A percentile compares a stretch with the other conserved stretches of the same genome.
Evolutionary conservation across 2,329 filamentous ascomycete species (phyloP).

Genomic region (Microdochium trichocladiopsis): DNA sequence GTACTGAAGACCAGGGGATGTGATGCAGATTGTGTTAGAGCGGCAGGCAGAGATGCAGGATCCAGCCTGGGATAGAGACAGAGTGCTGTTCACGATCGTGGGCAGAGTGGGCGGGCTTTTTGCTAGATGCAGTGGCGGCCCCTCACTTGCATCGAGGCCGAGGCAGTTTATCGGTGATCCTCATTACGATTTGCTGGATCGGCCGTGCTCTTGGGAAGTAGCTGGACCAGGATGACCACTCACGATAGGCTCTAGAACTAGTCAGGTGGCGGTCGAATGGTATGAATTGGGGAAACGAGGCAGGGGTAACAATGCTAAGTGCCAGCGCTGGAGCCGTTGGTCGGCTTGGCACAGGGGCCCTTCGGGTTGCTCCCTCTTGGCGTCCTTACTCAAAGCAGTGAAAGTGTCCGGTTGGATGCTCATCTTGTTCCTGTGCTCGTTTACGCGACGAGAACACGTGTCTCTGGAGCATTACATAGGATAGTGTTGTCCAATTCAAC

Average conservation of each 20-base stretch:
- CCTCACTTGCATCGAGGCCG: too few species aligned
- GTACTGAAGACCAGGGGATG: background rate
- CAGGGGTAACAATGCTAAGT: background rate
- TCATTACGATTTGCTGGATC: background rate
- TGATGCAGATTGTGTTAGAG: background rate
- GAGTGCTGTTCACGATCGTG: background rate
- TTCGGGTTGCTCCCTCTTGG: background rate
- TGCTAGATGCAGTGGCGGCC: too few species aligned
- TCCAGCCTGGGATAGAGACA: background rate
- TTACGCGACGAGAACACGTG: too few species aligned
- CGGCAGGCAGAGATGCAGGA: background rate
- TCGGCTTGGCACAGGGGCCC: too few species aligned
- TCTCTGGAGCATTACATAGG: too few species aligned
- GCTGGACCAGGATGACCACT: background rate
- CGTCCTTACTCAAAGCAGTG: background rate
- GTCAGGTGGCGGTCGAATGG: background rate
- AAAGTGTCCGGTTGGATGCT: background rate
- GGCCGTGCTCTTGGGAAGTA: background rate
- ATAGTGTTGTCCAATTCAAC: too few species aligned
- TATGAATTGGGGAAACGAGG: background rate
- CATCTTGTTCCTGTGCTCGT: too few species aligned
- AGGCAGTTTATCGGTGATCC: background rate
- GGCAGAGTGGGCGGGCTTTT: too few species aligned
- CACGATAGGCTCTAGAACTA: background rate
- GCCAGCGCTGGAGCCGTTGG: too few species aligned